Conservation (phyloP, 2,329 filamentous ascomycete genomes). For the Xylariales sp. region DNA sequence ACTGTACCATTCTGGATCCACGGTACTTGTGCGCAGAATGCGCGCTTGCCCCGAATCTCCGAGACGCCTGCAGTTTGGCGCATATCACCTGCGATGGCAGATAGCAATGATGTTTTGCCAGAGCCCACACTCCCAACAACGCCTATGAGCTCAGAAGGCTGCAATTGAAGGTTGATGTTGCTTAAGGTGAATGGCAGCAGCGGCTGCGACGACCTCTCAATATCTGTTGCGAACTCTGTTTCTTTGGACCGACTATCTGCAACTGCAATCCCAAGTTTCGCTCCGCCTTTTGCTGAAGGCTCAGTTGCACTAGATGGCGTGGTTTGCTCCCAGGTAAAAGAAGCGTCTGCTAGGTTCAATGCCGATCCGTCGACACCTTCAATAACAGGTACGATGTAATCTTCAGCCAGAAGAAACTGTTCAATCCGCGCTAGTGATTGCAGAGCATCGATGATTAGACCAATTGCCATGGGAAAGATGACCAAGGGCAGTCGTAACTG, state of each 20-base stretch:
- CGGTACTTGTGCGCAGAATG: constrained; percentile 81
- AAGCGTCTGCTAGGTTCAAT: constrained; percentile 66
- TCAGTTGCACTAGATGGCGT: constrained; percentile 51
- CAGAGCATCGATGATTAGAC: constrained; percentile 85
- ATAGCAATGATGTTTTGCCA: constrained; percentile 85
- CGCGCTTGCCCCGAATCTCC: constrained; percentile 70
- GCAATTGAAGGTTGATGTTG: constrained; percentile 62
- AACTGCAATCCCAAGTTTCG: constrained; percentile 28
- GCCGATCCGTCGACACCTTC: constrained; percentile 56
- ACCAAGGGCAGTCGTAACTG: constrained; percentile 86
- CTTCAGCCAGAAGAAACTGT: constrained; percentile 82
- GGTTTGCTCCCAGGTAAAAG: constrained; percentile 82
- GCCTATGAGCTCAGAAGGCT: constrained; percentile 72
- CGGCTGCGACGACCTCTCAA: constrained; percentile 51
- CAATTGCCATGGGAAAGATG: constrained; percentile 79
- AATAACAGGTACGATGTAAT: constrained; percentile 68
- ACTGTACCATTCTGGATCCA: constrained; percentile 84
- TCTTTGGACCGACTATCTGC: constrained; percentile 15
- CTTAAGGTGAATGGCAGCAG: constrained; percentile 69
- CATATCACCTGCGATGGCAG: constrained; percentile 92
- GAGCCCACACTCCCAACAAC: constrained; percentile 88
- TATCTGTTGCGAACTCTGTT: constrained; percentile 43
- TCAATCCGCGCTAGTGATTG: constrained; percentile 81
- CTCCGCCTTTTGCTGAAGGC: constrained; percentile 44
- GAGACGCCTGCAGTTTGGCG: constrained; percentile 72